Percentiles rank a stretch among this genome's conserved stretches.
Conservation (phyloP, 306 rosid genomes). For the Morella rubra region DNA sequence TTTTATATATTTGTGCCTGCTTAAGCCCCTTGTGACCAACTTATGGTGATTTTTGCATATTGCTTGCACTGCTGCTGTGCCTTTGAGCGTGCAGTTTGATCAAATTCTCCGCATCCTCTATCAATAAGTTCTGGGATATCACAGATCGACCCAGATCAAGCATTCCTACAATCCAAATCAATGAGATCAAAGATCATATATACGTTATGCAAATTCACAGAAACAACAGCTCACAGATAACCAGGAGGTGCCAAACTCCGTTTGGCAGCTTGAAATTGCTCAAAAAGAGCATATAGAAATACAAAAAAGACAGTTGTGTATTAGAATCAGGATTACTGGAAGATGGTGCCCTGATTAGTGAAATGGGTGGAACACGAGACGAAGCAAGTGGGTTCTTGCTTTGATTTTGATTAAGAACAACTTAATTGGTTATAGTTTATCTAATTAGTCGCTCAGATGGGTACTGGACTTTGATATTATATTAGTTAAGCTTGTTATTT, state of each 20-base stretch:
- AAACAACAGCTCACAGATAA: too few species aligned
- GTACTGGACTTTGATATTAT: conserved; percentile 20
- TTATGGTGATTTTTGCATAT: neutral
- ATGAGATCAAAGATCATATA: neutral
- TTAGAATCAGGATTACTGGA: conserved; percentile 35
- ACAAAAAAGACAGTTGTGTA: conserved; percentile 3
- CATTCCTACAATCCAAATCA: neutral
- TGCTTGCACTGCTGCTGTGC: too few species aligned
- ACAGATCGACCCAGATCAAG: neutral
- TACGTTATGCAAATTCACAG: too few species aligned
- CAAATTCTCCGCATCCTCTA: neutral
- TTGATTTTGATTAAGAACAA: conserved; percentile 39
- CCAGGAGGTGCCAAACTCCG: conserved; percentile 28
- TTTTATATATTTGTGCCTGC: neutral
- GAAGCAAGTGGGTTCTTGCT: conserved; percentile 55
- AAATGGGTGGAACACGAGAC: conserved; percentile 69
- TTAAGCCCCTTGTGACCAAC: neutral
- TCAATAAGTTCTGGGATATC: neutral
- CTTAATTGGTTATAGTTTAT: conserved; percentile 23
- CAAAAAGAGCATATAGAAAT: conserved; percentile 9
- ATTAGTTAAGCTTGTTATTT: conserved; percentile 18
- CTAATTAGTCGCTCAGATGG: conserved; percentile 33
- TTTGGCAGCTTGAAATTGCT: conserved; percentile 41
- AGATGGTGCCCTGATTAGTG: conserved; percentile 35
- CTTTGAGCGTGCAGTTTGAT: neutral